These are phyloP conservation scores for Carallia pectinifolia DNA, from an alignment of 345 rosid species.

Conservation along the genomic window DNA sequence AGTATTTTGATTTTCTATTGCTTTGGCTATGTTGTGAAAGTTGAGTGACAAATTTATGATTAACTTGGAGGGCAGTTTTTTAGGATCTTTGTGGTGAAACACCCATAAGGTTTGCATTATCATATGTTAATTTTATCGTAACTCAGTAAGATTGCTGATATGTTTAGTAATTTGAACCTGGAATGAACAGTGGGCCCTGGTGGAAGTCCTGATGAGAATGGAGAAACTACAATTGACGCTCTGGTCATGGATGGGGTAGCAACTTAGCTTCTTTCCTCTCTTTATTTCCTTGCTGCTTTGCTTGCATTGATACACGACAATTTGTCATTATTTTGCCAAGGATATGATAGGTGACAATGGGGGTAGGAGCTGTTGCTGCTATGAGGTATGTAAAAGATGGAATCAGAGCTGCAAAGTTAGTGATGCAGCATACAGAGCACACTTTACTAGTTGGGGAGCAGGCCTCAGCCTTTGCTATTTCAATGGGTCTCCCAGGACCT, in stretches of 20 bases:
- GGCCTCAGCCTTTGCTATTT: slow-evolving; percentile 84
- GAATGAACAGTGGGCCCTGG: slow-evolving; percentile 82
- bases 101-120: neutral
- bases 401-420: slow-evolving; percentile 77
- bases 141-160: slow-evolving; percentile 8
- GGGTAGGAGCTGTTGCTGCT: slow-evolving; percentile 97
- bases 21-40: neutral
- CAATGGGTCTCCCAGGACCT: slow-evolving; percentile 95
- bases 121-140: slow-evolving; percentile 2
- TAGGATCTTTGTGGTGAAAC: neutral
- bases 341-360: slow-evolving; percentile 82
- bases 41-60: neutral
- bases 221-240: slow-evolving; percentile 93
- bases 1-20: no score
- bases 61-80: neutral
- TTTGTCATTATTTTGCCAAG: slow-evolving; percentile 40
- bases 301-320: slow-evolving; percentile 11
- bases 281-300: slow-evolving; percentile 8
- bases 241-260: slow-evolving; percentile 90
- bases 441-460: slow-evolving; percentile 80
- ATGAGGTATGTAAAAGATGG: slow-evolving; percentile 96
- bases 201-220: slow-evolving; percentile 95
- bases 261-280: neutral
- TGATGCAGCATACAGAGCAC: slow-evolving; percentile 77
- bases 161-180: slow-evolving; percentile 15